These are phyloP conservation scores for Curvularia eragrostidis DNA, from an alignment of 2,329 filamentous ascomycete species.

Conservation along the genomic window DNA sequence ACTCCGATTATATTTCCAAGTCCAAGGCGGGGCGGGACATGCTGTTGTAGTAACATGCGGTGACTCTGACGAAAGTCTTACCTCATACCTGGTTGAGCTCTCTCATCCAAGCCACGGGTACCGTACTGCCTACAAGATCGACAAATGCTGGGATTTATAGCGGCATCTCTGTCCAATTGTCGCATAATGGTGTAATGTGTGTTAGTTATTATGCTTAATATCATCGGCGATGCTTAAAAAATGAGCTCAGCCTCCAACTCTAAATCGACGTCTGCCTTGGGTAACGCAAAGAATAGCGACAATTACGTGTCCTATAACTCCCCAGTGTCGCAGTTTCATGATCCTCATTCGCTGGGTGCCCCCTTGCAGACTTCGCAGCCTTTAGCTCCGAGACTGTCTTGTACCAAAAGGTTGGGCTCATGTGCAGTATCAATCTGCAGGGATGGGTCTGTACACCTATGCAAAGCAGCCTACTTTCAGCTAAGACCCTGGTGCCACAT, in stretches of 20 bases:
- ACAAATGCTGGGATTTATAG: neutral
- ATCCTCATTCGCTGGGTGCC: neutral
- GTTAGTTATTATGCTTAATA: neutral
- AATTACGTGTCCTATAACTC: neutral
- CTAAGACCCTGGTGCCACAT: neutral
- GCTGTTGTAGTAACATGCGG: neutral
- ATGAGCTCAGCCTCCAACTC: neutral
- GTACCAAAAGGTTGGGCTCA: neutral
- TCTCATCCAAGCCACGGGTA: conserved; percentile 12
- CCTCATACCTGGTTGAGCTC: conserved; percentile 10
- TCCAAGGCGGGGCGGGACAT: neutral
- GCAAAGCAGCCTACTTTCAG: neutral
- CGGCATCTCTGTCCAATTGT: neutral
- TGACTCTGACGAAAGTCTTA: conserved; percentile 17
- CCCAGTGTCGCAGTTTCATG: neutral
- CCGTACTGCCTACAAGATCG: neutral
- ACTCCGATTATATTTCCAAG: neutral
- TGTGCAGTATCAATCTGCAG: neutral
- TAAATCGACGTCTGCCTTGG: neutral
- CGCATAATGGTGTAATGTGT: neutral
- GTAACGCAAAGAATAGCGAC: neutral
- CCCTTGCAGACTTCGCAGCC: neutral
- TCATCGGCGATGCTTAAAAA: neutral
- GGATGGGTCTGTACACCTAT: neutral
- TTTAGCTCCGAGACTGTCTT: neutral